phyloP scores from a whole-genome alignment of 2,329 filamentous ascomycete genomes.

The Penicillium crustosum region DNA sequence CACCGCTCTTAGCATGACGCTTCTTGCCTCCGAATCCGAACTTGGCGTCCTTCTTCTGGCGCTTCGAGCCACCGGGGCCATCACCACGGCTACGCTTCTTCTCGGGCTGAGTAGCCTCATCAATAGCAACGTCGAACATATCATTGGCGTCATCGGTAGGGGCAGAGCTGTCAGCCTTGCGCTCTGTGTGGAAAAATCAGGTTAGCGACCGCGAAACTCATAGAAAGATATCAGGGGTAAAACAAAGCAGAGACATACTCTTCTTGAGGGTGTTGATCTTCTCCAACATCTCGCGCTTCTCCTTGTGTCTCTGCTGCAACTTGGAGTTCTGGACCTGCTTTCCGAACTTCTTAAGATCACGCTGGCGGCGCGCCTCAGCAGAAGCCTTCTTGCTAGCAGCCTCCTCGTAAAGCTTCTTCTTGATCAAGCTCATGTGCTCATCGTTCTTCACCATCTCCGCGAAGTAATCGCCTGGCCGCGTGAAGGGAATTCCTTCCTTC shows the following conservation, averaged over 20 bases:
- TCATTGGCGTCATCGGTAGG: slow-evolving; percentile 71
- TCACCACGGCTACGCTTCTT: slow-evolving; percentile 48
- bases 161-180: slow-evolving; percentile 64
- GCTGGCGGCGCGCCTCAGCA: slow-evolving; percentile 83
- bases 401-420: slow-evolving; percentile 87
- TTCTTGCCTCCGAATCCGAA: slow-evolving; percentile 98
- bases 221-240: background rate
- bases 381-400: slow-evolving; percentile 90
- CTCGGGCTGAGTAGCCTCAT: slow-evolving; percentile 63
- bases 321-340: slow-evolving; percentile 98
- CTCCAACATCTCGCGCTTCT: slow-evolving; percentile 87
- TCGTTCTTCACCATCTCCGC: slow-evolving; percentile 99
- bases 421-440: slow-evolving; percentile 96
- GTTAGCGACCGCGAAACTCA: slow-evolving; percentile 24
- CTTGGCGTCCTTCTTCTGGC: slow-evolving; percentile 91
- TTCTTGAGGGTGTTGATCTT: slow-evolving; percentile 95
- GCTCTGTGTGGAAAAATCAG: slow-evolving; percentile 61
- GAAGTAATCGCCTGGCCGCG: slow-evolving; percentile 90
- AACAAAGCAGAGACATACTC: slow-evolving; percentile 63
- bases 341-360: slow-evolving; percentile 98
- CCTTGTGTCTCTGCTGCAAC: slow-evolving; percentile 88
- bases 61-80: slow-evolving; percentile 58
- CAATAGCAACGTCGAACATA: slow-evolving; percentile 86
- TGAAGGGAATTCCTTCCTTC: slow-evolving; percentile 81
- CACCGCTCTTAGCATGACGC: slow-evolving; percentile 83